Base-by-base conservation (phyloP, 2,329 filamentous ascomycete species). In the Lasiodiplodia gonubiensis region DNA sequence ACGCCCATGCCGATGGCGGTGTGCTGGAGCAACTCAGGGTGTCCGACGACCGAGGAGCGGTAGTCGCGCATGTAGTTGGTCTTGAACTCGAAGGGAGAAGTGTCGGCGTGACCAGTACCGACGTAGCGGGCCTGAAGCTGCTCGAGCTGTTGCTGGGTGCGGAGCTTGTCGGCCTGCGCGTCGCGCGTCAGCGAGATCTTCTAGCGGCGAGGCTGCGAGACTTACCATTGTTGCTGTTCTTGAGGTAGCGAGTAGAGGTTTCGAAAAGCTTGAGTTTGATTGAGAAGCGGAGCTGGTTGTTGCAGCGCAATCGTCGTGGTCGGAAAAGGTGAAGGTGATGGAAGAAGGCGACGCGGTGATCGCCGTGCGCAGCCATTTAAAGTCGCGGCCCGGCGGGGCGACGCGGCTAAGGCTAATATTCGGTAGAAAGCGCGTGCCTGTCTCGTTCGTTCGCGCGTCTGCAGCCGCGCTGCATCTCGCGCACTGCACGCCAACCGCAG, bases 101-200 rank as follows among this genome's bases (percentile, higher is more conserved):
- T 98, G 82, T 99, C 95, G 52, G 94, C 92, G 80, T 97, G 94
- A 27, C 95, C 95, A 4, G 95, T 98, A 73, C 95, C 95, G 75
- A 99, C 86, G 84, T 95, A 97, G 76, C 96, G 96, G 75, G 94
- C 90, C 82, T 99, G 95, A 21, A 98, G 91, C 71, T 93, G 90
- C 82, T 99, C 95, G 77, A 99, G 94, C 80, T 99, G 95, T 81
- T 99, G 95, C 74, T 97, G 92, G 11, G 93, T 95, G 78, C 95
- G 94, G 71, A 99, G 91, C 83, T 99, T 99, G 84, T 99, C 95
- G 80, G 95, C 95, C 95, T 80, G 46, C 57, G 57, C 57, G 57
- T 46, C 37, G 55, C 55, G 37, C 21, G 37, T 60, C 55, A 60
- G 55, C 35, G 37, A 46, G 37, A 60, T 18, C 11, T 33, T 46